Evolutionary conservation across 1,284 basidiomycete species (phyloP), one percentile per base, ranked within the genome.

Genomic region (Puccinia horiana): DNA sequence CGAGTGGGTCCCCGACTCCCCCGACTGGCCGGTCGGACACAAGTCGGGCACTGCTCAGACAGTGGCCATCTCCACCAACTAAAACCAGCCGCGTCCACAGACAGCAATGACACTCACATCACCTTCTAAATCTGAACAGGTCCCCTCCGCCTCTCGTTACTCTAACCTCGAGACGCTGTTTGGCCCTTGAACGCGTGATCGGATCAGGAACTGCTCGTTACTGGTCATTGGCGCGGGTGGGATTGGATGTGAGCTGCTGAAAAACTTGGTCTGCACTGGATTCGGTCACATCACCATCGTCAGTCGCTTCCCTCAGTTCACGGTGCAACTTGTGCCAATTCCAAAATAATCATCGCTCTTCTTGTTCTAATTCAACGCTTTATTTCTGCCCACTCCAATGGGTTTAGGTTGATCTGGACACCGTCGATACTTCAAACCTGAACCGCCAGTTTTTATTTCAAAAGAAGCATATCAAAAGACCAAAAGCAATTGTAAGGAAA

Each of bases 361-460:
- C 72, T 73, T 70, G 26, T 67, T 56, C 63, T 44, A 44, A 26
- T 42, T 35, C 54, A 26, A 58, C 14, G 20, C 29, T 23, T 56
- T 20, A 14, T 6, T 63, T 26, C 37, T 52, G 26, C 37, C 20
- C 23, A n/a, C 35, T 44, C 61, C 54, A 23, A 54, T 89, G 20
- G 6, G 40, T 29, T 3, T 56, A 80, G 85, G 90, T 99, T 84
- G 97, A 99, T 88, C 90, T 99, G 83, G 97, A 99, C 88, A 99
- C 96, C 9, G 99, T 99, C 87, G 97, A 99, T 90, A 90, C 99
- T 44, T 98, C 95, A 76, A 99, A 99, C 87, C 89, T 99, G 76
- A 99, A 99, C 87, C 91, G 97, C 29, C 97, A 99, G 86, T 99
- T 99, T 88, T 89, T 99, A 54, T 99, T 99, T 88, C 91, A 92